A percentile compares a stretch with the other conserved stretches of the same genome.
These are phyloP conservation scores for Amphibolis antarctica DNA, from an alignment of 106 monocot genomes.

Conservation along the genomic window DNA sequence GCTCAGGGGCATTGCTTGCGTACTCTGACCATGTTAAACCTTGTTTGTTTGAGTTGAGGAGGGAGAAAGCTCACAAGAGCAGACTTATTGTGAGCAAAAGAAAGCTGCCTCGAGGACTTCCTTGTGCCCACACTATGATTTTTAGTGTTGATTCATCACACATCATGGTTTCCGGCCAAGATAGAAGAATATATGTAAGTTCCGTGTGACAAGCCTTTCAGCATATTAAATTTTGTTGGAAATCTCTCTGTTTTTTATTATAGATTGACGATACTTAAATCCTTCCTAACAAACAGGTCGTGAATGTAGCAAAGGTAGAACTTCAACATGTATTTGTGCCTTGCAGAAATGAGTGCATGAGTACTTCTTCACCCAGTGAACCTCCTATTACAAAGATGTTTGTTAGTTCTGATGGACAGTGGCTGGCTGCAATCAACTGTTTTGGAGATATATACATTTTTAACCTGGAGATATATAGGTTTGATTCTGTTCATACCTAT, in stretches of 20 bases:
- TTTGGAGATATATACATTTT: conserved; percentile 93
- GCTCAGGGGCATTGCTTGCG: conserved; percentile 45
- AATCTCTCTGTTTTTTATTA: too few relatives aligned
- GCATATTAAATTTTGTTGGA: too few relatives aligned
- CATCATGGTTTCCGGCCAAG: conserved; percentile 63
- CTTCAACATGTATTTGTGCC: conserved; percentile 48
- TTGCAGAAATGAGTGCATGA: conserved; percentile 30
- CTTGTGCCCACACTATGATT: conserved; percentile 58
- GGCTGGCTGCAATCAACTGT: conserved; percentile 86
- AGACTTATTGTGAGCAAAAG: conserved; percentile 41
- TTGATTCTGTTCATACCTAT: neutral
- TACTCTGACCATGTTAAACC: conserved; percentile 66
- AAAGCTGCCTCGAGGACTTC: conserved; percentile 56
- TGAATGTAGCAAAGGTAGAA: conserved; percentile 36
- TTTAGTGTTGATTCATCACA: conserved; percentile 65
- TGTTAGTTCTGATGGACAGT: conserved; percentile 76
- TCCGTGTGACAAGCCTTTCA: too few relatives aligned
- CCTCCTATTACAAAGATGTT: conserved; percentile 88
- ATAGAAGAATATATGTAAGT: conserved; percentile 88
- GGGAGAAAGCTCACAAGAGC: conserved; percentile 26
- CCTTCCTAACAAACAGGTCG: conserved; percentile 18
- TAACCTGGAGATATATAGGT: conserved; percentile 80
- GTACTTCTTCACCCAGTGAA: conserved; percentile 23
- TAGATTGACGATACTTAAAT: neutral
- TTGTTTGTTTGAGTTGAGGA: conserved; percentile 55